Percentiles rank a stretch among this genome's conserved stretches.
These are phyloP conservation scores for Catenaria anguillulae DNA, from an alignment of 371 early-diverging fungal species.

Conservation along the genomic window DNA sequence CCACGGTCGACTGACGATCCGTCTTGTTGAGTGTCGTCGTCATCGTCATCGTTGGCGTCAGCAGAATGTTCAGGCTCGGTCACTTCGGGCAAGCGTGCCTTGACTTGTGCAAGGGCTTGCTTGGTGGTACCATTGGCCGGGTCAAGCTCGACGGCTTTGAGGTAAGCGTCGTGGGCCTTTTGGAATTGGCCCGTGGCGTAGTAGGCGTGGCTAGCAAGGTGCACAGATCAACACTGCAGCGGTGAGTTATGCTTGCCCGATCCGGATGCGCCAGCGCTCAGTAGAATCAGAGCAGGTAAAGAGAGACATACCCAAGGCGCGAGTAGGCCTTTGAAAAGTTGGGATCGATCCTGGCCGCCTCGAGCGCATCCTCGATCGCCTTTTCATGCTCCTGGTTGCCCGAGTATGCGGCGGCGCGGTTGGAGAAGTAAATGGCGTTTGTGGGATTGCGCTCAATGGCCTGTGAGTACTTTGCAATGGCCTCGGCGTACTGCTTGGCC, in stretches of 20 bases:
- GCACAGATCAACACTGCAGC: conserved; percentile 3
- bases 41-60: conserved; percentile 23
- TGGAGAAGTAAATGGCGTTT: conserved; percentile 87
- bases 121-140: conserved; percentile 56
- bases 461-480: conserved; percentile 71
- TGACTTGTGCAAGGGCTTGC: conserved; percentile 22
- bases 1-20: conserved; percentile 20
- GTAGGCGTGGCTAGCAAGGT: conserved; percentile 53
- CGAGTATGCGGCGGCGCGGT: conserved; percentile 91
- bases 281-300: not conserved
- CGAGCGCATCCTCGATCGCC: conserved; percentile 73
- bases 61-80: conserved; percentile 21
- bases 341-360: conserved; percentile 71
- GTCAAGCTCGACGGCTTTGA: conserved; percentile 77
- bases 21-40: conserved; percentile 1
- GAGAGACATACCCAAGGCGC: conserved; percentile 57
- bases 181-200: conserved; percentile 66
- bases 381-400: conserved; percentile 69
- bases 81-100: conserved; percentile 22
- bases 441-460: conserved; percentile 67
- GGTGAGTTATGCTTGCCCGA: too few relatives aligned
- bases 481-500: conserved; percentile 65
- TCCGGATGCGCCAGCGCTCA: not conserved
- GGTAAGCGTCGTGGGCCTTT: conserved; percentile 79
- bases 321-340: conserved; percentile 83